Conservation (phyloP, 768 basidiomycete species). For the Lentinus brumalis region DNA sequence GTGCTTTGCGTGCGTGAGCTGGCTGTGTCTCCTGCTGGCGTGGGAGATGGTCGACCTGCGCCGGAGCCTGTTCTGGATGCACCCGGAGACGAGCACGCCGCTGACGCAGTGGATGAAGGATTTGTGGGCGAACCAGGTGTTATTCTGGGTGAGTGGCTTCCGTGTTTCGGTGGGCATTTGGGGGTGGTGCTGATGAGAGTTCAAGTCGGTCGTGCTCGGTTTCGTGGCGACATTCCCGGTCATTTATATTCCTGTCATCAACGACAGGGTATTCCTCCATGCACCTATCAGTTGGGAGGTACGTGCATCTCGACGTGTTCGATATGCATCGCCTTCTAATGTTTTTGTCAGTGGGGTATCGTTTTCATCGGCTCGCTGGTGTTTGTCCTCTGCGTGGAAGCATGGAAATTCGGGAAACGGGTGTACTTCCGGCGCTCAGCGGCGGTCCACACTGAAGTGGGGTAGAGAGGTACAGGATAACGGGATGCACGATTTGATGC, state of each 20-base stretch:
- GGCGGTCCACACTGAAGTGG: not conserved
- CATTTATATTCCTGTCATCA: constrained; percentile 2
- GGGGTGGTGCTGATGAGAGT: not conserved
- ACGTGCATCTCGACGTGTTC: not conserved
- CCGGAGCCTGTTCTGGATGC: not conserved
- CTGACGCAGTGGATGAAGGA: not conserved
- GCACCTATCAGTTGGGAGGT: constrained; percentile 7
- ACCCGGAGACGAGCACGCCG: not conserved
- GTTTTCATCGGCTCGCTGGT: not conserved
- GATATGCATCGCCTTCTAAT: no score
- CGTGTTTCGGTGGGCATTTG: not conserved
- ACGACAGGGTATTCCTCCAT: constrained; percentile 1
- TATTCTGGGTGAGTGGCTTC: constrained; percentile 1
- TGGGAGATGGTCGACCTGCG: not conserved
- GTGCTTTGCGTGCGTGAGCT: not conserved
- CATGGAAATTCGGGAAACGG: not conserved
- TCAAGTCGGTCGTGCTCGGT: constrained; percentile 1
- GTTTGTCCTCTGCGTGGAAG: not conserved
- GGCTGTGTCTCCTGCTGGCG: not conserved
- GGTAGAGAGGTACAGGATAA: no score
- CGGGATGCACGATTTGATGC: no score
- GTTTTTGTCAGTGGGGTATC: not conserved
- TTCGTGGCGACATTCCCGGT: not conserved
- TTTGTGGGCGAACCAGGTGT: not conserved
- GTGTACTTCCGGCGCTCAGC: not conserved